Evolutionary conservation across 1,139 yeast species (phyloP).

Genomic region (Trichomonascaceae sp.): DNA sequence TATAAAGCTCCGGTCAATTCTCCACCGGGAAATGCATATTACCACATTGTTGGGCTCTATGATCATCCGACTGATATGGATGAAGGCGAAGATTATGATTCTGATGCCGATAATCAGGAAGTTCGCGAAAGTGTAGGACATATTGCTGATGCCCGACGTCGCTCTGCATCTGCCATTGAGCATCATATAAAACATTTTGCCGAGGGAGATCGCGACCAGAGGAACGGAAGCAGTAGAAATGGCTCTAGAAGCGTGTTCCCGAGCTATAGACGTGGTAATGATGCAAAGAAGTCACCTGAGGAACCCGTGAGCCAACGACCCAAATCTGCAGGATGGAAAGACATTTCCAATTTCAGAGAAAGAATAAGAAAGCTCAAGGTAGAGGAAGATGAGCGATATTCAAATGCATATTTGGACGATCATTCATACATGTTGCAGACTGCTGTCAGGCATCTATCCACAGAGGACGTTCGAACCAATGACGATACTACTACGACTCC

Average conservation of each 20-base stretch:
- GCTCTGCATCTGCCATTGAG: neutral
- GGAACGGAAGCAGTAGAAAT: neutral
- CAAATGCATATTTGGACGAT: neutral
- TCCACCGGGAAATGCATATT: neutral
- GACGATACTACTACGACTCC: neutral
- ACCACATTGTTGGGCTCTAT: neutral
- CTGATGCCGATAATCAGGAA: conserved; percentile 6
- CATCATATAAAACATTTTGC: neutral
- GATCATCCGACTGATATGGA: conserved; percentile 4
- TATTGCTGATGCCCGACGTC: neutral
- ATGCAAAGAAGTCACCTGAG: neutral
- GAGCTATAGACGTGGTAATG: neutral
- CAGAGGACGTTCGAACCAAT: neutral
- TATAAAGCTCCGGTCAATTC: neutral
- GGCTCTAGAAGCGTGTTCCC: neutral
- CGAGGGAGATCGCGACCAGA: neutral
- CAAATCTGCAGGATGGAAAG: conserved; percentile 4
- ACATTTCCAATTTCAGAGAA: conserved; percentile 5
- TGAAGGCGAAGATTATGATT: conserved; percentile 7
- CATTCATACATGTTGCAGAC: neutral
- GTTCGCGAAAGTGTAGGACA: neutral
- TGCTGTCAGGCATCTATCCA: neutral
- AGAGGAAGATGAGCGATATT: neutral
- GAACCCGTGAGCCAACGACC: neutral
- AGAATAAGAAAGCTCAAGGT: conserved; percentile 1